Base-by-base conservation (phyloP, 164 flowering plant species). In the Chloranthus sessilifolius region DNA sequence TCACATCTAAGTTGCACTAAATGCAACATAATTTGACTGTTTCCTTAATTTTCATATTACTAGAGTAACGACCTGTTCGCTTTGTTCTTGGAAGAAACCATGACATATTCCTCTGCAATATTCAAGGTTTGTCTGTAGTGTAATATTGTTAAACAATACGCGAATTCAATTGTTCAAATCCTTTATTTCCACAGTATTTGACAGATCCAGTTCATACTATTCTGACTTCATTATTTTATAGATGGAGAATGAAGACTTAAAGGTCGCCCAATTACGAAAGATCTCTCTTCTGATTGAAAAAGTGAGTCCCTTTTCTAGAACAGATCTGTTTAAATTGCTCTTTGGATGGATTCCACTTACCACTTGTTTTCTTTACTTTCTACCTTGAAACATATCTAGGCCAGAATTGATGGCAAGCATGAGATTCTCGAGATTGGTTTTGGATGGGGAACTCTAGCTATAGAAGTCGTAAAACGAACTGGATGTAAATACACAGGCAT, bases 401-500 rank as follows among this genome's bases (percentile, higher is more conserved):
- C 94, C 44, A 82, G 79, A 66, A 57, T 88, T 31, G 60, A 65
- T 4, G 68, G 64, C 33, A 59, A 70, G 14, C 91, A 92, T 49
- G 86, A 85, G 52, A 63, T 92, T 61, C 82, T 92, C 46, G 98
- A 92, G 66, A 88, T 88, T 56, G 96, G 96, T 3, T 82, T 81
- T 61, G 94, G 98, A 29, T 88, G 98, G 98, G 98, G 96, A 57
- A 85, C 72, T 62, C 63, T 92, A 39, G 96, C 98, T 34, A 76
- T 88, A 36, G 96, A 92, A 69, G 79, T 85, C 31, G 98, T 92
- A 16, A 85, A 68, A 63, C 58, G 52, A 74, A 88, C 95, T 3
- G 88, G 98, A 63, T 88, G 96, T 64, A 81, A 66, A 53, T 92
- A 92, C 66, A 92, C 98, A 7, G 98, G 98, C 52, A 88, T 92